Conservation (phyloP, 2,329 filamentous ascomycete species). For the Pseudocercospora macadamiae region DNA sequence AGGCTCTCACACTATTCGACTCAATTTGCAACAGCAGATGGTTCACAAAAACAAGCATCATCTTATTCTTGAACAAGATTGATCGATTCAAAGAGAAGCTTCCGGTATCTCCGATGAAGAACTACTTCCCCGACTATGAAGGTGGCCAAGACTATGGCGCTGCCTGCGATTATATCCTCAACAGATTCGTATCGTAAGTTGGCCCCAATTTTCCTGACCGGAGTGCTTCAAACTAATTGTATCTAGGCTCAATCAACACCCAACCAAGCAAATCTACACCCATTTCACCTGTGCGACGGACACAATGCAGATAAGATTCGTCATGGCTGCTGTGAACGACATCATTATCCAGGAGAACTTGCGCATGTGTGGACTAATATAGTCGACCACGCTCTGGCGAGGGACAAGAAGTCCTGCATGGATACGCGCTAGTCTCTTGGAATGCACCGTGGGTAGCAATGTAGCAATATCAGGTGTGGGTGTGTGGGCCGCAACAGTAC, state of each 20-base stretch:
- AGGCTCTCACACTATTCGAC: constrained; percentile 71
- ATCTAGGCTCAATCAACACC: constrained; percentile 82
- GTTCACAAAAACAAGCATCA: constrained; percentile 74
- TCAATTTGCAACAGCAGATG: constrained; percentile 73
- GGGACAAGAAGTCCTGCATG: neutral
- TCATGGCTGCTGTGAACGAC: constrained; percentile 99
- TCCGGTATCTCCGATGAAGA: constrained; percentile 73
- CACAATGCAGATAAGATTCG: constrained; percentile 98
- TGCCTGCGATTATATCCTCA: constrained; percentile 98
- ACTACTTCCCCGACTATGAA: constrained; percentile 79
- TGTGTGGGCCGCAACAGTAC: constrained; percentile 17
- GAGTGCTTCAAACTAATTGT: constrained; percentile 17
- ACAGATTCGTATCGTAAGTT: constrained; percentile 77
- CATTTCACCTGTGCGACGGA: constrained; percentile 99
- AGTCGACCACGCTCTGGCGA: constrained; percentile 37
- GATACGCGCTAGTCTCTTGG: neutral
- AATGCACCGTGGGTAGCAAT: constrained; percentile 3
- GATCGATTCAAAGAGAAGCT: constrained; percentile 76
- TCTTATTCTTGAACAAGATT: constrained; percentile 76
- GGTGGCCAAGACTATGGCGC: constrained; percentile 93
- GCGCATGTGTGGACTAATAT: constrained; percentile 94
- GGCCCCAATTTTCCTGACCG: neutral
- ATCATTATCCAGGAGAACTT: constrained; percentile 99
- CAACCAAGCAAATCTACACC: constrained; percentile 99
- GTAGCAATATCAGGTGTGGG: constrained; percentile 13